phyloP scores from a whole-genome alignment of 352 stramenopile genomes.

The Aphanomyces cochlioides region DNA sequence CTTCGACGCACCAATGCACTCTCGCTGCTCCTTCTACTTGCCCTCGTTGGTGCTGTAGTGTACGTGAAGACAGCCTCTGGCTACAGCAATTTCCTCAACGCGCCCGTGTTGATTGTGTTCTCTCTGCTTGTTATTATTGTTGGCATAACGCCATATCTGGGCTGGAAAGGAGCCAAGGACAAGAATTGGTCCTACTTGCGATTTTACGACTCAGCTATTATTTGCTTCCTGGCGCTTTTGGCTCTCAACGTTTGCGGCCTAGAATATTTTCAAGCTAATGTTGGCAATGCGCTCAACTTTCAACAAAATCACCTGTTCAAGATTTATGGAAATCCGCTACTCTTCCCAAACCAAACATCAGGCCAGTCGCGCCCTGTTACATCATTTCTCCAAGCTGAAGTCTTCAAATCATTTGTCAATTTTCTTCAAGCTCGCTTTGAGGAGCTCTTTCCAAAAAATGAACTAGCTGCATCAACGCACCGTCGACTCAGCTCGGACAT shows the following conservation, averaged over 20 bases:
- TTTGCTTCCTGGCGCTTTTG: slow-evolving; percentile 1
- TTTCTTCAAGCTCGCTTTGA: slow-evolving; percentile 22
- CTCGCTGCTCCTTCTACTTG: slow-evolving; percentile 30
- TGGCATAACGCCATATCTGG: slow-evolving; percentile 20
- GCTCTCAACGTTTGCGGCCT: not conserved
- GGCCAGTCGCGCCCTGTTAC: not conserved
- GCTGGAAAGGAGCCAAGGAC: slow-evolving; percentile 5
- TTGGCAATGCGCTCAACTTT: slow-evolving; percentile 10
- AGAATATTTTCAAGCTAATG: slow-evolving; percentile 7
- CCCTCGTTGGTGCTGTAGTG: slow-evolving; percentile 21
- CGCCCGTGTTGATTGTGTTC: not conserved
- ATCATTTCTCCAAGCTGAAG: slow-evolving; percentile 23
- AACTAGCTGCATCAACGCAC: not conserved
- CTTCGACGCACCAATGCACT: slow-evolving; percentile 36
- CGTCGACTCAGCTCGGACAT: not conserved
- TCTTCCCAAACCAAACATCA: not conserved
- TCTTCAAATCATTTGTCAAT: slow-evolving; percentile 7
- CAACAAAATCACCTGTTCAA: not conserved
- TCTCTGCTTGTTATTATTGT: not conserved
- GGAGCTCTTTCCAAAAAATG: slow-evolving; percentile 6
- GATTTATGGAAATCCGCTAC: not conserved
- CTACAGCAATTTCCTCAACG: slow-evolving; percentile 8
- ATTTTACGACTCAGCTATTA: not conserved
- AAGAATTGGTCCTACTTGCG: slow-evolving; percentile 7
- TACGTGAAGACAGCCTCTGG: not conserved